A percentile compares a stretch with the other conserved stretches of the same genome.
Conservation (phyloP, 306 rosid genomes). For the Quercus ilex region DNA sequence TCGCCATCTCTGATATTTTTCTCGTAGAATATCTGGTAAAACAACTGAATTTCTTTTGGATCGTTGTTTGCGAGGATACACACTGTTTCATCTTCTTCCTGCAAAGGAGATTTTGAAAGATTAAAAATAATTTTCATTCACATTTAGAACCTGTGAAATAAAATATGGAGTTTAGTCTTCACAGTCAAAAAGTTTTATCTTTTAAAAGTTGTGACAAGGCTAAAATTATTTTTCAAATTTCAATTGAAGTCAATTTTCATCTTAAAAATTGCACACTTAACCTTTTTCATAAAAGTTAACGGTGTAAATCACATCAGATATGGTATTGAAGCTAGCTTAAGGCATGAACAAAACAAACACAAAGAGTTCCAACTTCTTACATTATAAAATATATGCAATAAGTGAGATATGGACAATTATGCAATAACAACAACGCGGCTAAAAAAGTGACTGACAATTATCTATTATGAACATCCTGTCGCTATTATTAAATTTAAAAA, state of each 20-base stretch:
- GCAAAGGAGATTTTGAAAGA: conserved; percentile 22
- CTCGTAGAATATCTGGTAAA: conserved; percentile 65
- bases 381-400: neutral
- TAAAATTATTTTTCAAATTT: neutral
- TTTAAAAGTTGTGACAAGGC: neutral
- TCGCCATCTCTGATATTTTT: conserved; percentile 57
- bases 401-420: neutral
- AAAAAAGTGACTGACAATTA: neutral
- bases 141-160: neutral
- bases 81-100: conserved; percentile 56
- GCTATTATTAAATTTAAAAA: neutral
- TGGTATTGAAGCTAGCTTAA: neutral
- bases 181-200: neutral
- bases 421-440: neutral
- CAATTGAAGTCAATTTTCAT: neutral
- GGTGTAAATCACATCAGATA: neutral
- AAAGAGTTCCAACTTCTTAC: neutral
- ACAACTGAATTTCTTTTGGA: conserved; percentile 50
- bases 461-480: neutral
- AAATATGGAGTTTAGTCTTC: neutral
- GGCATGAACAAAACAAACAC: neutral
- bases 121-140: conserved; percentile 4
- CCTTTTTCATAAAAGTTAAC: neutral
- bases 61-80: conserved; percentile 31
- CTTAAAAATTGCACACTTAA: neutral